phyloP scores from a whole-genome alignment of 148 eudicot species.

The Persicaria maculosa region DNA sequence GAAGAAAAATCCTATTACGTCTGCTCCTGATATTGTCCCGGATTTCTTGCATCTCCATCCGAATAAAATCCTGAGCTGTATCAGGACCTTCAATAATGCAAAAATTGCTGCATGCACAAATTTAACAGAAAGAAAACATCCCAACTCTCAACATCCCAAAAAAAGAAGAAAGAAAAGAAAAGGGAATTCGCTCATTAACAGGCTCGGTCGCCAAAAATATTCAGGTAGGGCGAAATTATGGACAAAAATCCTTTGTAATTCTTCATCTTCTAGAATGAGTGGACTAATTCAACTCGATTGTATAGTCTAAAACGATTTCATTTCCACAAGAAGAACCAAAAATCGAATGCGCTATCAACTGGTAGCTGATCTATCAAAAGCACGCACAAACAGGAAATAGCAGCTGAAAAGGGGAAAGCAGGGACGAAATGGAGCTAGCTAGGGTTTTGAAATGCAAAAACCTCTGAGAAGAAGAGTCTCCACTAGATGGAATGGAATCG shows the following conservation, averaged over 20 bases:
- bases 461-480: conserved; percentile 38
- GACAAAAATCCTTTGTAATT: neutral
- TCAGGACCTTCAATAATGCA: conserved; percentile 98
- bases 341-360: neutral
- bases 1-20: conserved; percentile 91
- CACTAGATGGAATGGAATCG: conserved; percentile 18
- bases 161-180: neutral
- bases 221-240: neutral
- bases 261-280: neutral
- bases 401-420: neutral
- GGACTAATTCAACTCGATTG: neutral
- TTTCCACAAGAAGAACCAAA: neutral
- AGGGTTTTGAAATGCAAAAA: neutral
- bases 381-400: neutral
- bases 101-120: conserved; percentile 44
- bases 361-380: neutral
- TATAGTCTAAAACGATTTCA: neutral
- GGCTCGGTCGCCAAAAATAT: neutral
- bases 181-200: neutral
- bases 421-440: neutral
- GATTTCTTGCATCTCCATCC: conserved; percentile 77
- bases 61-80: conserved; percentile 78
- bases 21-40: conserved; percentile 80
- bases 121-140: neutral
- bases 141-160: neutral